Percentiles rank a stretch among this genome's conserved stretches.
Conservation (phyloP, 176 grass and related monocot species). For the Stipa capillata region DNA sequence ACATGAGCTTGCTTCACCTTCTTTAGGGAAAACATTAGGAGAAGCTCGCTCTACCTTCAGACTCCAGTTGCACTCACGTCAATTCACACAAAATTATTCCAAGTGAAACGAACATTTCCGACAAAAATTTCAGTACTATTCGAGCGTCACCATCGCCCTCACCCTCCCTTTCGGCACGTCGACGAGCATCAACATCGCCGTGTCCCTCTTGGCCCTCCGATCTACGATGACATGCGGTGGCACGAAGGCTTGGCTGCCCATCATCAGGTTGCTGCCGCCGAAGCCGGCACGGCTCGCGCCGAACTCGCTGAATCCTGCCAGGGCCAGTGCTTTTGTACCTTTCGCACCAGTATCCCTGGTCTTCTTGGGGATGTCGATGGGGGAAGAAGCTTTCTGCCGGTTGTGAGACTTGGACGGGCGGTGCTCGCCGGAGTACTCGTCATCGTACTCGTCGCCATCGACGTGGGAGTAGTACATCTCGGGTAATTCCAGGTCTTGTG, state of each 20-base stretch:
- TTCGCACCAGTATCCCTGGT: neutral
- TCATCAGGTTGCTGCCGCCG: conserved; percentile 3
- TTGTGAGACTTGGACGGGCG: neutral
- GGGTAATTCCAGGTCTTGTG: neutral
- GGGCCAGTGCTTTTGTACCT: too few species aligned
- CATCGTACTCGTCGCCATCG: neutral
- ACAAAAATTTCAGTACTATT: neutral
- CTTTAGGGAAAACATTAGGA: too few species aligned
- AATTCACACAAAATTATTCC: neutral
- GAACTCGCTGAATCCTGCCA: conserved; percentile 13
- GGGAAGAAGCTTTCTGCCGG: conserved; percentile 16
- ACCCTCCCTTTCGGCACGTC: conserved; percentile 8
- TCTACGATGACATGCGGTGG: conserved; percentile 35
- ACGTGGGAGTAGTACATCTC: neutral
- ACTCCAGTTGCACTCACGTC: neutral
- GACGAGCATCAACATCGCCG: conserved; percentile 9
- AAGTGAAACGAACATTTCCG: neutral
- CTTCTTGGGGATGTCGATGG: conserved; percentile 36
- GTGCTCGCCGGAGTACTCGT: neutral
- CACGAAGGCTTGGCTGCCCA: conserved; percentile 33
- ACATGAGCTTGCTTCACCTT: too few species aligned
- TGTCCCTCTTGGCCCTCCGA: conserved; percentile 23
- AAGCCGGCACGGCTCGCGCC: neutral
- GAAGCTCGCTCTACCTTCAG: too few species aligned
- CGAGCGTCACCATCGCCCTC: neutral